Base-by-base conservation (phyloP, 805 yeast genomes). In the Ogataea paradorogensis region DNA sequence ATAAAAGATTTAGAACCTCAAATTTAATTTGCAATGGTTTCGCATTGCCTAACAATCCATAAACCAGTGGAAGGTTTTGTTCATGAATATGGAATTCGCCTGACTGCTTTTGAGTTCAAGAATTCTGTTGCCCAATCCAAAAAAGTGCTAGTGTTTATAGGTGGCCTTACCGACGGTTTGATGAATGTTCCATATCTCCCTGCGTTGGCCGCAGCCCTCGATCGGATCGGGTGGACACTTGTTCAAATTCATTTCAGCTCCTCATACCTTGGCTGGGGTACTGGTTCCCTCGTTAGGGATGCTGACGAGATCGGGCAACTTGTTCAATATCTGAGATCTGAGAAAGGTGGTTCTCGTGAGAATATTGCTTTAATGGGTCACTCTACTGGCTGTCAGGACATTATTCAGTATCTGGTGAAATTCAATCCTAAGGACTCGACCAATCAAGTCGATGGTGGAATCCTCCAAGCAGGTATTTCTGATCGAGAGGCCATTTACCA, bases 311-410 rank as follows among this genome's bases (percentile, higher is more conserved):
- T 86, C 24, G 59, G 66, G 3, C 46, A 62, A 38, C 62, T 84
- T 38, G 78, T 86, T 7, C 59, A 67, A 27, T 84, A 78, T 57
- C 65, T 86, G 50, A 66, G 72, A 35, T 56, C 71, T 1, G 54
- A 61, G 4, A 28, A 21, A 9, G 78, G 79, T 5, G 76, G 75
- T 1, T 37, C 46, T 8, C 61, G 74, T 37, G 54, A 65, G 26
- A 77, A 71, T 44, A 63, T 86, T 23, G 81, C 83, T 9, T 57
- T 86, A 9, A 69, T 82, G 73, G 95, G 95, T 9, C 91, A 84
- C 52, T 85, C 93, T 13, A 86, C 95, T 0, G 95, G 95, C 0
- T 78, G 85, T 36, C 95, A 86, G 60, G 88, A 86, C 53, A 72
- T 78, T 1, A 65, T 85, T 53, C 74, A 79, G 42, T 85, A 80